A percentile compares a stretch with the other conserved stretches of the same genome.
Conservation (phyloP, 495 filamentous ascomycete species). For the Xylaria longipes region DNA sequence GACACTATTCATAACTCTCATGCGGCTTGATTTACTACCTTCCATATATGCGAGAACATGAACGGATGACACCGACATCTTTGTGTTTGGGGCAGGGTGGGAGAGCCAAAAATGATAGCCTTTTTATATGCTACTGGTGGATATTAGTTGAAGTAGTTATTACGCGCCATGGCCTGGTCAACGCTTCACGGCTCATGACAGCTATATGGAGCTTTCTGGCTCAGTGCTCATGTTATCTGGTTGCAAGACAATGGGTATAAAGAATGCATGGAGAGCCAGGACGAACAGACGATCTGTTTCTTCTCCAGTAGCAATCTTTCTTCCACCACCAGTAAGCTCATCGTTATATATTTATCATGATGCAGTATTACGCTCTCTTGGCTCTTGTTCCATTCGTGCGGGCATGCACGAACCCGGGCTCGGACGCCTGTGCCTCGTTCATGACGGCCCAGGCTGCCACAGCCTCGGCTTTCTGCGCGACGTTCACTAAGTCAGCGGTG, state of each 20-base stretch:
- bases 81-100: background rate
- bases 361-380: constrained; percentile 22
- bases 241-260: constrained; percentile 5
- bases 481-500: constrained; percentile 26
- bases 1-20: constrained; percentile 9
- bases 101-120: background rate
- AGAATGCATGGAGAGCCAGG: background rate
- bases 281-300: background rate
- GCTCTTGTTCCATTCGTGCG: constrained; percentile 25
- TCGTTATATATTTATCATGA: background rate
- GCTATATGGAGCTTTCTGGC: background rate
- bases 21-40: background rate
- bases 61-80: background rate
- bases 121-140: constrained; percentile 15
- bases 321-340: background rate
- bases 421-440: constrained; percentile 27
- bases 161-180: background rate
- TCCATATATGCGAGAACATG: background rate
- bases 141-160: background rate
- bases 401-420: constrained; percentile 26
- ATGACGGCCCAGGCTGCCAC: constrained; percentile 25
- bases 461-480: constrained; percentile 27
- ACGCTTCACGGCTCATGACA: background rate
- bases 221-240: background rate
- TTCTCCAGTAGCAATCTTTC: background rate